phyloP scores from a whole-genome alignment of 805 yeast species.

The Candida krabiensis region DNA sequence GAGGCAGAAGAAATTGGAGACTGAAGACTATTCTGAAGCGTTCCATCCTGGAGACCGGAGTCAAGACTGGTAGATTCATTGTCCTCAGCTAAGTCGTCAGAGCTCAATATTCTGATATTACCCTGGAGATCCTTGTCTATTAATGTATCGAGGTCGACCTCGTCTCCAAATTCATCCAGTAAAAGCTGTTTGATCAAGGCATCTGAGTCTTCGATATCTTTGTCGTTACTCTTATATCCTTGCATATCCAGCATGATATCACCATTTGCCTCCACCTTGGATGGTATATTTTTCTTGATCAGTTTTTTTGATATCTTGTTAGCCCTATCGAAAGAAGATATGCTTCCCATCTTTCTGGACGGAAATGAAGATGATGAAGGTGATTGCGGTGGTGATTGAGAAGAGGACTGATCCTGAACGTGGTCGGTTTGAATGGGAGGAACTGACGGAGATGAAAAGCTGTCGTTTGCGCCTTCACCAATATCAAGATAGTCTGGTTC shows the following conservation, averaged over 20 bases:
- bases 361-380: conserved; percentile 36
- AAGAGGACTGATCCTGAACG: conserved; percentile 6
- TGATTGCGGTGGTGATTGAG: conserved; percentile 25
- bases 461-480: conserved; percentile 31
- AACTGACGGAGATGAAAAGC: conserved; percentile 6
- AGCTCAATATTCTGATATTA: conserved; percentile 52
- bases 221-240: conserved; percentile 88
- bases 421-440: conserved; percentile 14
- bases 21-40: conserved; percentile 6
- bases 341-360: conserved; percentile 12
- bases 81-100: conserved; percentile 24
- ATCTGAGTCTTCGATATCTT: conserved; percentile 75
- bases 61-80: conserved; percentile 13
- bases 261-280: conserved; percentile 84
- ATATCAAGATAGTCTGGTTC: conserved; percentile 56
- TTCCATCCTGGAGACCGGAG: conserved; percentile 6
- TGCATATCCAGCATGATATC: conserved; percentile 90
- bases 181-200: conserved; percentile 70
- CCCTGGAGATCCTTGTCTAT: conserved; percentile 65
- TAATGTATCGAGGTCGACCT: conserved; percentile 44
- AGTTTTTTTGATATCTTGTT: conserved; percentile 63
- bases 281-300: conserved; percentile 76
- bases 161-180: conserved; percentile 69
- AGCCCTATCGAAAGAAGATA: conserved; percentile 49
- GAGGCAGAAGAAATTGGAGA: conserved; percentile 24